Evolutionary conservation across 805 yeast genomes (phyloP).

Genomic region (Myxozyma neglecta): DNA sequence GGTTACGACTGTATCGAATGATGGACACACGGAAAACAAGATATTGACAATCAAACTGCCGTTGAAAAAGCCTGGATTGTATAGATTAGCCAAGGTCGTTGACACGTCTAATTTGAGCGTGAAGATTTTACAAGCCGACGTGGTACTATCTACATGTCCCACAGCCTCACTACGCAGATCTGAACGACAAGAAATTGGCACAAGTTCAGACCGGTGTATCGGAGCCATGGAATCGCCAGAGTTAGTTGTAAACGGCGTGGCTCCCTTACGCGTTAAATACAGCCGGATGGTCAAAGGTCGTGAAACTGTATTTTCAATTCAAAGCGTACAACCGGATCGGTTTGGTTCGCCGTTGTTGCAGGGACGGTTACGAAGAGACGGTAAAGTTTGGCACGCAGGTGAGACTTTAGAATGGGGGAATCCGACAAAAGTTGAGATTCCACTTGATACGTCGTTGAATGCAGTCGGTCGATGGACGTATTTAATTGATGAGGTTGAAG

Average conservation of each 20-base stretch:
- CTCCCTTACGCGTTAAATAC: conserved; percentile 68
- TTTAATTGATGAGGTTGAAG: conserved; percentile 57
- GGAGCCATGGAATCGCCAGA: conserved; percentile 55
- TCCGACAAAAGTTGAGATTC: conserved; percentile 45
- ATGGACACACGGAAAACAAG: conserved; percentile 4
- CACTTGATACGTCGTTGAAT: conserved; percentile 46
- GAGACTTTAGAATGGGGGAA: conserved; percentile 41
- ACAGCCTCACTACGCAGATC: conserved; percentile 52
- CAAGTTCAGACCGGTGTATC: conserved; percentile 56
- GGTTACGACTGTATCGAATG: neutral
- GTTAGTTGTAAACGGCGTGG: conserved; percentile 67
- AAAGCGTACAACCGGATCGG: conserved; percentile 30
- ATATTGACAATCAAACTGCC: conserved; percentile 60
- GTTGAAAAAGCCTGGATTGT: conserved; percentile 69
- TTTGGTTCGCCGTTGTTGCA: conserved; percentile 34
- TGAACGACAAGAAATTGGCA: conserved; percentile 35
- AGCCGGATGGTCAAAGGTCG: conserved; percentile 37
- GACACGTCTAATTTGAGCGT: conserved; percentile 63
- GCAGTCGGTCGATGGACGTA: conserved; percentile 58
- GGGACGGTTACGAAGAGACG: conserved; percentile 29
- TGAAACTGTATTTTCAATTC: conserved; percentile 35
- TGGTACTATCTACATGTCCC: conserved; percentile 78
- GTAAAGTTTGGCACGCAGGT: conserved; percentile 28
- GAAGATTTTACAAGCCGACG: conserved; percentile 59
- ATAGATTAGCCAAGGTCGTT: conserved; percentile 62